phyloP scores from a whole-genome alignment of 2,329 filamentous ascomycete species.

The Juglanconis sp. region DNA sequence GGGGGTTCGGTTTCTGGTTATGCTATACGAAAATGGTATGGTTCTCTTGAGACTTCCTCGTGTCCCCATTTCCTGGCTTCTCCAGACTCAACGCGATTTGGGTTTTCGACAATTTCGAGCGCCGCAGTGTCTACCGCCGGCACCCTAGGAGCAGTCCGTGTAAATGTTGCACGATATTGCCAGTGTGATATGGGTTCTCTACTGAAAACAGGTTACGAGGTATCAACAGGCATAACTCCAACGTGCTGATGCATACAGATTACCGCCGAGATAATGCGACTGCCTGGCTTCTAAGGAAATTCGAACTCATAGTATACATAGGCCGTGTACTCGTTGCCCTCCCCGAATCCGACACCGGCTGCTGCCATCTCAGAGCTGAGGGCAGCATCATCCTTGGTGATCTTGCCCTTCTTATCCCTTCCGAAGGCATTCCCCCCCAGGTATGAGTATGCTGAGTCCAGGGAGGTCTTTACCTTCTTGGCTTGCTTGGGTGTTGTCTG shows the following conservation, averaged over 20 bases:
- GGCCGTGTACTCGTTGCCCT: slow-evolving; percentile 83
- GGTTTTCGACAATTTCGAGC: no score
- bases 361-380: slow-evolving; percentile 81
- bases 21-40: no score
- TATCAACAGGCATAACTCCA: slow-evolving; percentile 7
- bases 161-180: no score
- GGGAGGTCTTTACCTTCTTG: slow-evolving; percentile 72
- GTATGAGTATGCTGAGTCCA: slow-evolving; percentile 86
- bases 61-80: no score
- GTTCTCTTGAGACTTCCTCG: no score
- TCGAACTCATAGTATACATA: slow-evolving; percentile 98
- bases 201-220: not conserved
- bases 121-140: no score
- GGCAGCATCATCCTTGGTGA: slow-evolving; percentile 83
- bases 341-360: slow-evolving; percentile 59
- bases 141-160: no score
- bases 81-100: no score
- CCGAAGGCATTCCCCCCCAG: slow-evolving; percentile 92
- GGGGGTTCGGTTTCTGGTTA: no score
- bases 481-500: slow-evolving; percentile 80
- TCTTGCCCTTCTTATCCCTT: slow-evolving; percentile 86
- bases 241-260: slow-evolving; percentile 14
- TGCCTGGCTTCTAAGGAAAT: slow-evolving; percentile 45
- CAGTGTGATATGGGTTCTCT: not conserved
- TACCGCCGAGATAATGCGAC: not conserved